A percentile compares a stretch with the other conserved stretches of the same genome.
phyloP scores from a whole-genome alignment of 129 eudicot genomes.

The Helianthus tuberosus region DNA sequence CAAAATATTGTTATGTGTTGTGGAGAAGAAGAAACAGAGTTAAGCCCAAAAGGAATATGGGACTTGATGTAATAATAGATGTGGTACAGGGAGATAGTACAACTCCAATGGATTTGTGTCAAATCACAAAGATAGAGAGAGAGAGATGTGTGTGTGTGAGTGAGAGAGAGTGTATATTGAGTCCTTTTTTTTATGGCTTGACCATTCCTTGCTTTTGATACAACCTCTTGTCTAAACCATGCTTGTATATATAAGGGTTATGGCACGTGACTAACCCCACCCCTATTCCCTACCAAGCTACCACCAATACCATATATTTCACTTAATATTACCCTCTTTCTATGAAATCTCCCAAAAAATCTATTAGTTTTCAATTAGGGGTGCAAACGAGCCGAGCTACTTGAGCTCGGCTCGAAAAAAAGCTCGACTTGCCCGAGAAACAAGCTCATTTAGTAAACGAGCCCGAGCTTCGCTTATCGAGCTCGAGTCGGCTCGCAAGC shows the following conservation, averaged over 20 bases:
- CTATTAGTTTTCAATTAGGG: too few relatives aligned
- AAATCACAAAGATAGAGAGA: conserved; percentile 21
- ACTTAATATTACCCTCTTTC: too few relatives aligned
- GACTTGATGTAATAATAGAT: conserved; percentile 30
- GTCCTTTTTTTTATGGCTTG: conserved; percentile 37
- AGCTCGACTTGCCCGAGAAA: too few relatives aligned
- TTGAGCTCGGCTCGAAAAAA: too few relatives aligned
- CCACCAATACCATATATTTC: conserved; percentile 15
- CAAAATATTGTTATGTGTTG: neutral
- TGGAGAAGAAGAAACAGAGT: conserved; percentile 21
- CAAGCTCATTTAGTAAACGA: too few relatives aligned
- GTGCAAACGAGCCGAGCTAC: too few relatives aligned
- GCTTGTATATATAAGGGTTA: conserved; percentile 40
- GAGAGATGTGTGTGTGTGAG: conserved; percentile 22
- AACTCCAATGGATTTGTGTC: conserved; percentile 38
- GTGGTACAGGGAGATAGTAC: conserved; percentile 13
- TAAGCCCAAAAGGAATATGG: conserved; percentile 18
- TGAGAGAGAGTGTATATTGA: neutral
- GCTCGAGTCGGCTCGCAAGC: too few relatives aligned
- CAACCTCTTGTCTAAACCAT: conserved; percentile 30
- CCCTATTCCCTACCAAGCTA: conserved; percentile 33
- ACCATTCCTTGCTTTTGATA: conserved; percentile 12
- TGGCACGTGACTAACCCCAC: conserved; percentile 55
- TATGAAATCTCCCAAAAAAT: too few relatives aligned
- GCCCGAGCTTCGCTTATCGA: too few relatives aligned